Conservation (phyloP, 306 rosid genomes). For the Trifolium fragiferum region DNA sequence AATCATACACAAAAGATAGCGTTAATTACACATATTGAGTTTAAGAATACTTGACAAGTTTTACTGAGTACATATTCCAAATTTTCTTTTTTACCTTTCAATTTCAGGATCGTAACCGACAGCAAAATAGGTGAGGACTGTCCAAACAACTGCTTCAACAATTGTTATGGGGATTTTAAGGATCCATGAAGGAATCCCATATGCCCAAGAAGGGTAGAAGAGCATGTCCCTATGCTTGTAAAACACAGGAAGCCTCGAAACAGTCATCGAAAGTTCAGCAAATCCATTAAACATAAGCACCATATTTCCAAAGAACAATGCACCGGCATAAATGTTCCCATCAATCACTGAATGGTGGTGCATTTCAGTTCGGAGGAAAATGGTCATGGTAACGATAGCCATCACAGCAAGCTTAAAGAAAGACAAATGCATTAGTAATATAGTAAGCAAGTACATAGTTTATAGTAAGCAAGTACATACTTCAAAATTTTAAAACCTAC, state of each 20-base stretch:
- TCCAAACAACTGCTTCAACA: constrained; percentile 56
- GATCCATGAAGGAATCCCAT: constrained; percentile 57
- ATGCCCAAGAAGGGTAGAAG: constrained; percentile 66
- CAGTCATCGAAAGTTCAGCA: constrained; percentile 54
- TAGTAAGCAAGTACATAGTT: neutral
- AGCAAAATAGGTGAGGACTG: constrained; percentile 52
- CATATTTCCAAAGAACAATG: constrained; percentile 27
- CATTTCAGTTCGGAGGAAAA: constrained; percentile 74
- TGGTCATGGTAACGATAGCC: constrained; percentile 59
- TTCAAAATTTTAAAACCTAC: constrained; percentile 25
- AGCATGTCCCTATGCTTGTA: constrained; percentile 64
- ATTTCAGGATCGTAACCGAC: constrained; percentile 57
- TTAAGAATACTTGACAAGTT: neutral
- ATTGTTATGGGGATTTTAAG: constrained; percentile 54
- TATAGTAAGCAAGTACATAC: too few species aligned
- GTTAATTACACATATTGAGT: neutral
- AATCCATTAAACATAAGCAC: constrained; percentile 41
- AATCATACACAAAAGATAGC: neutral
- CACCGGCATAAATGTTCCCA: constrained; percentile 51
- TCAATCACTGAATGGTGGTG: constrained; percentile 44
- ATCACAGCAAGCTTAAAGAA: constrained; percentile 49
- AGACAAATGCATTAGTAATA: neutral
- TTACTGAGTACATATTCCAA: neutral
- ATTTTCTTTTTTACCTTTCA: constrained; percentile 43
- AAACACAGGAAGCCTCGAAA: constrained; percentile 61